Base-by-base conservation (phyloP, 1,139 yeast species). In the Suhomyces chickasaworum region DNA sequence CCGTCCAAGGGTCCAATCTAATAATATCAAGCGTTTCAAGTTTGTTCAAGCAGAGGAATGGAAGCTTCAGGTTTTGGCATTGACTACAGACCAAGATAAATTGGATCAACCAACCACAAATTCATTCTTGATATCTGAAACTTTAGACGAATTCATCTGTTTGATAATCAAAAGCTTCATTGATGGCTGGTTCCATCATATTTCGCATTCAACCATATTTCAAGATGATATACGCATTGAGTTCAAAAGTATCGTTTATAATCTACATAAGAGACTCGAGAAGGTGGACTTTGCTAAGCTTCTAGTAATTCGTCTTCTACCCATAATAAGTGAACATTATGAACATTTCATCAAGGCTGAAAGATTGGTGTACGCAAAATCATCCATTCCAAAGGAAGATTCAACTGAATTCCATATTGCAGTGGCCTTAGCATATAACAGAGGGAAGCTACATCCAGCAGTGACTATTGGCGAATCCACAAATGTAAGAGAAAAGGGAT, bases 261-360 rank as follows among this genome's bases (percentile, higher is more conserved):
- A 65, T 16, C 50, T 89, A 5, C 73, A 75, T 18, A 49, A 49
- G 1, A 65, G 85, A 34, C 52, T 84, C 1, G 57, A 54, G 1
- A 53, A 59, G 0, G 53, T 83, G 1, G 89, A 89, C 57, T 66
- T 80, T 43, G 75, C 90, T 0, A 76, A 75, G 39, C 57, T 89
- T 29, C 51, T 86, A 2, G 83, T 88, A 1, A 66, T 81, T 15
- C 76, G 75, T 39, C 42, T 88, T 0, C 48, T 88, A 4, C 97
- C 97, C 0, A 58, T 84, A 1, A 20, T 89, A 1, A 84, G 88
- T 1, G 81, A 78, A 15, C 96, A 90, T 60, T 77, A 85, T 49
- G 66, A 71, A 7, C 69, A 72, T 9, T 87, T 76, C 57, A 66
- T 77, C 2, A 57, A 61, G 6, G 89, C 95, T 0, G 84, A 79